These are phyloP conservation scores for Suhomyces prunicola DNA, from an alignment of 805 yeast genomes.

Conservation along the genomic window DNA sequence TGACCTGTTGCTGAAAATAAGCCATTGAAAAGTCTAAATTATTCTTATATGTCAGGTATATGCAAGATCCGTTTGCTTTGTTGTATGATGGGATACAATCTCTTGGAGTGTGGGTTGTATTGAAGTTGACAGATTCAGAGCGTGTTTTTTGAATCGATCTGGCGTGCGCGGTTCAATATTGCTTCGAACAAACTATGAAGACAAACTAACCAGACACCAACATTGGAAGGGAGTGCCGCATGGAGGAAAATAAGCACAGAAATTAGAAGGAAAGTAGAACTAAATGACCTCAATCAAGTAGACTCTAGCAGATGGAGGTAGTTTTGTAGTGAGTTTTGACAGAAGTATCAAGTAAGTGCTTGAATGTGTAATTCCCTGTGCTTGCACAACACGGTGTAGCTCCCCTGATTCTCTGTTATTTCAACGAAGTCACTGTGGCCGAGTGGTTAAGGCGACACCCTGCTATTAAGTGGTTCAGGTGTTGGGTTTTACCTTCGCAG, in stretches of 20 bases:
- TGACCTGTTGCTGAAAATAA: conserved; percentile 36
- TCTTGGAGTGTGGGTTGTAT: neutral
- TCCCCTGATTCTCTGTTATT: neutral
- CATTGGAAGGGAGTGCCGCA: neutral
- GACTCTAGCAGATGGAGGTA: too few species aligned
- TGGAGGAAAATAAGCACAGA: neutral
- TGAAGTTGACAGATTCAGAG: neutral
- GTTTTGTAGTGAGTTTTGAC: too few species aligned
- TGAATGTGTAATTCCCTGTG: too few species aligned
- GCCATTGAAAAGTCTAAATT: conserved; percentile 26
- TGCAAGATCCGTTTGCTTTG: neutral
- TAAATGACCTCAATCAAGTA: too few species aligned
- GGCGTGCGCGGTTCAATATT: neutral
- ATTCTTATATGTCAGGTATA: neutral
- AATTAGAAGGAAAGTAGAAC: neutral
- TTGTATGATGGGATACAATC: neutral
- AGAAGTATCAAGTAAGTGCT: too few species aligned
- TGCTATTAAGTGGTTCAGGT: conserved; percentile 17
- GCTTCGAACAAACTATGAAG: neutral
- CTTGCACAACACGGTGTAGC: neutral
- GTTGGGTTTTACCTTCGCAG: conserved; percentile 46
- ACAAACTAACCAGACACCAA: neutral
- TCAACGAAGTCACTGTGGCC: conserved; percentile 25
- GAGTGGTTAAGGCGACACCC: conserved; percentile 37
- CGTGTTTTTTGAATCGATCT: neutral